Percentiles rank a stretch among this genome's conserved stretches.
Evolutionary conservation across 2,329 filamentous ascomycete species (phyloP).

Genomic region (Calonectria henricotiae): DNA sequence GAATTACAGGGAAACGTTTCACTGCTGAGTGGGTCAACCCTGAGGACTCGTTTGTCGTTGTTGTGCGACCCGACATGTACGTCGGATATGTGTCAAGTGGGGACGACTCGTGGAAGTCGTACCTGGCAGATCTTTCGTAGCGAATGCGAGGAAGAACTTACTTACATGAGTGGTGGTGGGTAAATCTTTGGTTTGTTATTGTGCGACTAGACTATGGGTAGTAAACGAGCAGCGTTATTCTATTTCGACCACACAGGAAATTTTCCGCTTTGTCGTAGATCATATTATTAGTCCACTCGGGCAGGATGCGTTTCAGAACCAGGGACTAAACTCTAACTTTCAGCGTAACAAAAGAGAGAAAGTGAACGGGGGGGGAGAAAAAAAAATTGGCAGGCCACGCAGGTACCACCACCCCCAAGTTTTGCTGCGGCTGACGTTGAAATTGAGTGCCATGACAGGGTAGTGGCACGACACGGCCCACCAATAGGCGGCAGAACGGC

Average conservation of each 20-base stretch:
- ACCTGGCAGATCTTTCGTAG: constrained; percentile 47
- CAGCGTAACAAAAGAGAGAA: constrained; percentile 1
- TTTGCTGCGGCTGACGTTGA: constrained; percentile 20
- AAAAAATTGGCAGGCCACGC: constrained; percentile 3
- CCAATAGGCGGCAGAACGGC: constrained; percentile 22
- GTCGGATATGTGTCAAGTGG: constrained; percentile 57
- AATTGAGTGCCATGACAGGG: constrained; percentile 31
- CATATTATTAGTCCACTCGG: background rate
- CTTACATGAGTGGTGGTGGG: constrained; percentile 8
- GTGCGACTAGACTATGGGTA: background rate
- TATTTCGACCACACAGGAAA: constrained; percentile 10
- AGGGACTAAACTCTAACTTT: constrained; percentile 12
- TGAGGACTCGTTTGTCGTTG: constrained; percentile 43
- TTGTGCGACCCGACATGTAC: constrained; percentile 63
- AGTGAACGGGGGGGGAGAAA: too few relatives aligned
- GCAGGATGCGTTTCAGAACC: background rate
- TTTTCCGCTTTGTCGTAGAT: background rate
- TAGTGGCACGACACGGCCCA: constrained; percentile 27
- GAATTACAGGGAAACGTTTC: constrained; percentile 44
- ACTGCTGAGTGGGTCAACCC: constrained; percentile 53
- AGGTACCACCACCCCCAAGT: constrained; percentile 15
- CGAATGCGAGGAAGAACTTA: background rate
- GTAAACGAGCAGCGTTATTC: constrained; percentile 13
- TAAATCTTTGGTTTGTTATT: background rate
- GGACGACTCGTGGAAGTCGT: constrained; percentile 51